Evolutionary conservation across 2,329 filamentous ascomycete species (phyloP), one percentile per base, ranked within the genome.

Genomic region (Paraphoma chrysanthemicola): DNA sequence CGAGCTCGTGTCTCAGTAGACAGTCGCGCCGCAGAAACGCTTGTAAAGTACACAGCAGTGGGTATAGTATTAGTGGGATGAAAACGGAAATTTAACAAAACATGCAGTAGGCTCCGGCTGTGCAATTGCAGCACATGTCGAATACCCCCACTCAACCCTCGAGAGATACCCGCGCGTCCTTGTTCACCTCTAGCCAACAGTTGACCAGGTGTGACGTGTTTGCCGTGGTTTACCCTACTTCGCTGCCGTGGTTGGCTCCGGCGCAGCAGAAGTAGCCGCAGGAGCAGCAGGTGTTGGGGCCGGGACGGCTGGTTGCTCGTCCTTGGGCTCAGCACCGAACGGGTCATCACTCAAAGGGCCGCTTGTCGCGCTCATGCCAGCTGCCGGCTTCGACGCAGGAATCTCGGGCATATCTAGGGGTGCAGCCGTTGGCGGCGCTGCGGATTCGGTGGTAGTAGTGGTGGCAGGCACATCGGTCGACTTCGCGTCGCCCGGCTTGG

Each of bases 311-410:
- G 66, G 54, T 3, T 62, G 51, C 43, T 61, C 48, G 7, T 64
- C 60, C 60, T 69, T 67, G 9, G 61, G 59, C 10, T 69, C 66
- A 16, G 62, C 59, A 28, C 56, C 57, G 39, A 76, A 72, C 28
- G 67, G 68, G 48, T 74, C 65, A 23, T 75, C 73, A 39, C 63
- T 66, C 65, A 78, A 55, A 9, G 75, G 75, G 14, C 75, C 75
- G 33, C 72, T 76, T 9, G 75, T 78, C 11, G 75, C 75, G 36
- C 72, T 76, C 75, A 77, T 77, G 33, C 74, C 74, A 16, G 71
- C 71, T 18, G 72, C 73, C 23, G 69, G 67, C 58, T 70, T 65
- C 11, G 59, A 60, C 7, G 64, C 52, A 4, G 74, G 71, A 41
- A 73, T 52, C 10, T 62, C 62, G 6, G 71, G 68, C 9, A 64